These are phyloP conservation scores for Neoscytalidium dimidiatum DNA, from an alignment of 2,329 filamentous ascomycete genomes.

Conservation along the genomic window DNA sequence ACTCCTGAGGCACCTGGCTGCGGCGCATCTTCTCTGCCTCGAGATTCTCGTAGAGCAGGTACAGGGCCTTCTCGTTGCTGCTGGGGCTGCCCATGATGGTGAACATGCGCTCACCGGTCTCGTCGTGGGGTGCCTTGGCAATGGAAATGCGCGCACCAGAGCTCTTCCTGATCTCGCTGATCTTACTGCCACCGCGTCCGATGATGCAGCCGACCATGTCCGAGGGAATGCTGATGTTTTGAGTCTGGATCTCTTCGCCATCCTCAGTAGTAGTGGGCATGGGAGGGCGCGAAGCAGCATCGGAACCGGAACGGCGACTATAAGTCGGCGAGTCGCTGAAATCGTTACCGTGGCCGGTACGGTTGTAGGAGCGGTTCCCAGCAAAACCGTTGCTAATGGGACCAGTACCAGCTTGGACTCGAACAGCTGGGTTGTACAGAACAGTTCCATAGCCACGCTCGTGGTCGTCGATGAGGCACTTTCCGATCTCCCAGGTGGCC, in stretches of 20 bases:
- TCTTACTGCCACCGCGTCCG: slow-evolving; percentile 91
- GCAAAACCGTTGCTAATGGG: slow-evolving; percentile 53
- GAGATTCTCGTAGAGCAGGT: slow-evolving; percentile 96
- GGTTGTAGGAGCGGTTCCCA: slow-evolving; percentile 71
- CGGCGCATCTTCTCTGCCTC: slow-evolving; percentile 99
- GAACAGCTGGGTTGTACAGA: slow-evolving; percentile 93
- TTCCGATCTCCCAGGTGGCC: slow-evolving; percentile 97
- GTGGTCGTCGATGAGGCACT: slow-evolving; percentile 97
- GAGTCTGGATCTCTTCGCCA: slow-evolving; percentile 95
- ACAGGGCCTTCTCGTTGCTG: slow-evolving; percentile 93
- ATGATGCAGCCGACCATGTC: slow-evolving; percentile 99
- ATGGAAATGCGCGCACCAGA: slow-evolving; percentile 97
- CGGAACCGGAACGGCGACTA: slow-evolving; percentile 79
- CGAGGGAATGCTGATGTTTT: slow-evolving; percentile 98
- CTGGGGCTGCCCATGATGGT: slow-evolving; percentile 95
- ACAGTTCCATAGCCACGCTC: slow-evolving; percentile 96
- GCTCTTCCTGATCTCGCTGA: slow-evolving; percentile 96
- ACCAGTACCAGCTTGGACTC: slow-evolving; percentile 68
- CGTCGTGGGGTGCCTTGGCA: slow-evolving; percentile 94
- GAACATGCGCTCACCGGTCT: slow-evolving; percentile 98
- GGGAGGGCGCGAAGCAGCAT: slow-evolving; percentile 74
- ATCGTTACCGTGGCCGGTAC: slow-evolving; percentile 95
- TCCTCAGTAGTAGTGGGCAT: slow-evolving; percentile 89
- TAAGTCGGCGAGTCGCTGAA: slow-evolving; percentile 83
- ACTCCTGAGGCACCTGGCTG: slow-evolving; percentile 71